Conservation (phyloP, 2,329 filamentous ascomycete species). For the Penicillium fuscoglaucum region DNA sequence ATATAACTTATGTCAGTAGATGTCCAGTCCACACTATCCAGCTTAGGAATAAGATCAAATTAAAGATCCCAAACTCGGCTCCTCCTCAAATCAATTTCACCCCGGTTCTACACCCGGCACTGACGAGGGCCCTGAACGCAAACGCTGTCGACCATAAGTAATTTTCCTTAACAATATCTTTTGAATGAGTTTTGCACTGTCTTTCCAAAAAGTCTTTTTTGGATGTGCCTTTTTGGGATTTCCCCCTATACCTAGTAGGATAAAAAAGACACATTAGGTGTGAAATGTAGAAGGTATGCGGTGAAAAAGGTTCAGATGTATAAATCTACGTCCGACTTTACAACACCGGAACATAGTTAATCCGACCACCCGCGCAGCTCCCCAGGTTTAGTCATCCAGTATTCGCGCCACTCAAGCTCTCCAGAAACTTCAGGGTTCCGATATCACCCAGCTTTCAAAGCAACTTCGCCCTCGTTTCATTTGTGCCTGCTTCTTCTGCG, state of each 20-base stretch:
- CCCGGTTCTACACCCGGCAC: not conserved
- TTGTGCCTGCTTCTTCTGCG: not conserved
- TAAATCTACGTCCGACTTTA: too few species aligned
- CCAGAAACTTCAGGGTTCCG: constrained; percentile 38
- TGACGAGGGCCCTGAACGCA: not conserved
- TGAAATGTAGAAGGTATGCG: not conserved
- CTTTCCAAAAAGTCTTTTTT: not conserved
- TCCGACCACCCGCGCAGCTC: constrained; percentile 16
- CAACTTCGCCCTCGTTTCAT: not conserved
- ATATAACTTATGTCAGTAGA: not conserved
- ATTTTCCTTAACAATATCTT: not conserved
- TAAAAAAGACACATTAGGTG: not conserved
- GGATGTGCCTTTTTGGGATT: too few species aligned
- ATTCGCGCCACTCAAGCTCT: constrained; percentile 29
- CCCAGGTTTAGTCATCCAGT: constrained; percentile 27
- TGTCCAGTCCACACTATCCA: not conserved
- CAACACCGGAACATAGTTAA: constrained; percentile 5
- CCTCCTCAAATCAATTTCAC: not conserved
- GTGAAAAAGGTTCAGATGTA: not conserved
- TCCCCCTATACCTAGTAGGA: too few species aligned
- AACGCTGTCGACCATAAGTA: not conserved
- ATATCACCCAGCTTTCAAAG: constrained; percentile 21
- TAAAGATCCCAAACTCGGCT: not conserved
- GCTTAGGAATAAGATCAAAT: not conserved
- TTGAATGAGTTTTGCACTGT: not conserved